Conservation (phyloP, 202 grass and related monocot genomes). For the Panicum virgatum region DNA sequence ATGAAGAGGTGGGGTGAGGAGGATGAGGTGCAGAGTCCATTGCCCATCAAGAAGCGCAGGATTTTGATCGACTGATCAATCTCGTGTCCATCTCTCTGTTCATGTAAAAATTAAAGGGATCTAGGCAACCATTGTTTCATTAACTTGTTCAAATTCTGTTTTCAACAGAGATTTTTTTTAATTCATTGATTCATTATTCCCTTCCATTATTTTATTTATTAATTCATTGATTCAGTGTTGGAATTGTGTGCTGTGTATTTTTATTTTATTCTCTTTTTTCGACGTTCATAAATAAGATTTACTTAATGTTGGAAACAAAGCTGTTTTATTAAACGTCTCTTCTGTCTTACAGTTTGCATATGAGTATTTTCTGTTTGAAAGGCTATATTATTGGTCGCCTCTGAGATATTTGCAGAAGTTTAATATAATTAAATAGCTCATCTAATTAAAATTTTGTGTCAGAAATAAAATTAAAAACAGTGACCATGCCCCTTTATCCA, state of each 20-base stretch:
- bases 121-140: neutral
- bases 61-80: neutral
- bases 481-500: too few relatives aligned
- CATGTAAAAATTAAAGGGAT: conserved; percentile 4
- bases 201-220: conserved; percentile 1
- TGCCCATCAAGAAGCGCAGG: conserved; percentile 57
- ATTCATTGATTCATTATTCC: conserved; percentile 5
- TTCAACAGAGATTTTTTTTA: neutral
- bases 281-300: neutral
- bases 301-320: neutral
- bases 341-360: neutral
- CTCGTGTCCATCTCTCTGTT: neutral
- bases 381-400: too few relatives aligned
- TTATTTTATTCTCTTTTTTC: neutral
- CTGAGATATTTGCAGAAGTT: too few relatives aligned
- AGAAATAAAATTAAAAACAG: neutral
- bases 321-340: neutral
- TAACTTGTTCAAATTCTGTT: neutral
- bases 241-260: neutral
- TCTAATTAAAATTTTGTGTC: neutral
- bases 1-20: conserved; percentile 56
- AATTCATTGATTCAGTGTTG: neutral
- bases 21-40: conserved; percentile 71
- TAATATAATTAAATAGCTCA: neutral
- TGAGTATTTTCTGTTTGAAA: neutral